phyloP scores from a whole-genome alignment of 2,329 filamentous ascomycete species.

The Ceratocystis ficicola region DNA sequence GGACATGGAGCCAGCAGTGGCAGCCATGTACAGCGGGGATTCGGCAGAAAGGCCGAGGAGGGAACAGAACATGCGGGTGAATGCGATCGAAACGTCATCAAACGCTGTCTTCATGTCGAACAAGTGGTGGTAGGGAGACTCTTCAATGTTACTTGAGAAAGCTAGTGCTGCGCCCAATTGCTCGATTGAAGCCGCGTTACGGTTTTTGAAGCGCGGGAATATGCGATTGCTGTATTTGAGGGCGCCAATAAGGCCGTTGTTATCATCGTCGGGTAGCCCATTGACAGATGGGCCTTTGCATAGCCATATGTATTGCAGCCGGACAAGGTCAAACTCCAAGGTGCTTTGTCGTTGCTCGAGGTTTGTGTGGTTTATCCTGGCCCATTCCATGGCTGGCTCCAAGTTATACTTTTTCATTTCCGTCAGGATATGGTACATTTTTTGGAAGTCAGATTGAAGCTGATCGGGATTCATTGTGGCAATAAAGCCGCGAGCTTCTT shows the following conservation, averaged over 20 bases:
- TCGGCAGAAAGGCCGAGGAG: slow-evolving; percentile 80
- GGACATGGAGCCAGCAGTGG: slow-evolving; percentile 84
- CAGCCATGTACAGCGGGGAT: slow-evolving; percentile 83
- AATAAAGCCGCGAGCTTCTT: slow-evolving; percentile 41
- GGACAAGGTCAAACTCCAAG: slow-evolving; percentile 86
- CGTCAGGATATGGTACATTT: slow-evolving; percentile 80
- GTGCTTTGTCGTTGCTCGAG: slow-evolving; percentile 79
- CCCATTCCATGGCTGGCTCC: slow-evolving; percentile 77
- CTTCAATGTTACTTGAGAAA: slow-evolving; percentile 59
- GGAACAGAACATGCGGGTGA: slow-evolving; percentile 89
- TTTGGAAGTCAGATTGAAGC: slow-evolving; percentile 68
- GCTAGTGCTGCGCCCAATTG: slow-evolving; percentile 71
- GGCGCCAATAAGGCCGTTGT: slow-evolving; percentile 50
- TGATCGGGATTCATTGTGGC: slow-evolving; percentile 32
- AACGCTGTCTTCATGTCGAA: slow-evolving; percentile 69
- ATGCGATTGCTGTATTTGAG: slow-evolving; percentile 62
- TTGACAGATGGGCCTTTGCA: slow-evolving; percentile 53
- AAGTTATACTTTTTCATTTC: slow-evolving; percentile 45
- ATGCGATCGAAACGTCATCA: slow-evolving; percentile 72
- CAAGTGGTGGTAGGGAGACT: slow-evolving; percentile 66
- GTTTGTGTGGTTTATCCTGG: slow-evolving; percentile 53
- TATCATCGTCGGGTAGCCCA: slow-evolving; percentile 41
- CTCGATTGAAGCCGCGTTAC: slow-evolving; percentile 69
- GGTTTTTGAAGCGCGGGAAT: slow-evolving; percentile 60
- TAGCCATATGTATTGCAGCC: slow-evolving; percentile 79